Conservation (phyloP, 2,329 filamentous ascomycete genomes). For the Paecilomyces niveus region DNA sequence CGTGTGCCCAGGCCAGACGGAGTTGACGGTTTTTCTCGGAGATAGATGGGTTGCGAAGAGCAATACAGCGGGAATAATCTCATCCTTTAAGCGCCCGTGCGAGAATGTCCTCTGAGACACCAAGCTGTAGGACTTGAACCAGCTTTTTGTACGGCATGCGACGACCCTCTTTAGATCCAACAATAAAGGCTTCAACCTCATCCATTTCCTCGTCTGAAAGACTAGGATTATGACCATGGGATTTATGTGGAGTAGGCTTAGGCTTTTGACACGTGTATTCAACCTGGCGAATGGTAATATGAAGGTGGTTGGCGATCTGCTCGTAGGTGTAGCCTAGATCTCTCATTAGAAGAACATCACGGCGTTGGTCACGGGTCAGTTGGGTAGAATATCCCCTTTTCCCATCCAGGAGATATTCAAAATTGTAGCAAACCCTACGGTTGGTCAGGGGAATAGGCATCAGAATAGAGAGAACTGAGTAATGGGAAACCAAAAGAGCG, state of each 20-base stretch:
- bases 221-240: neutral
- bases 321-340: constrained; percentile 11
- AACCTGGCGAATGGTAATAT: constrained; percentile 10
- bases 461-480: no score
- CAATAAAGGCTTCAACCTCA: constrained; percentile 6
- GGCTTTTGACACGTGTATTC: constrained; percentile 11
- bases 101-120: neutral
- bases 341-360: constrained; percentile 15
- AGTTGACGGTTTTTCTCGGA: no score
- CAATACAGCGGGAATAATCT: no score
- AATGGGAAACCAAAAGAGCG: no score
- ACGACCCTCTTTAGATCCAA: constrained; percentile 2
- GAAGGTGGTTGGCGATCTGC: constrained; percentile 10
- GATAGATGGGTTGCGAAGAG: no score
- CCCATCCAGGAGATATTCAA: no score
- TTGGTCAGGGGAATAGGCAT: no score
- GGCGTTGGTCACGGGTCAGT: constrained; percentile 12
- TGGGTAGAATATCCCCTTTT: no score
- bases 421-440: no score
- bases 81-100: no score
- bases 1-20: no score
- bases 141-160: constrained; percentile 6
- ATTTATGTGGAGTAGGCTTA: constrained; percentile 8
- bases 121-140: constrained; percentile 1
- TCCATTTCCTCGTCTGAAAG: constrained; percentile 5